Percentiles rank a stretch among this genome's conserved stretches.
These are phyloP conservation scores for Pseudonitzschia multistriata DNA, from an alignment of 108 stramenopile genomes.

Conservation along the genomic window DNA sequence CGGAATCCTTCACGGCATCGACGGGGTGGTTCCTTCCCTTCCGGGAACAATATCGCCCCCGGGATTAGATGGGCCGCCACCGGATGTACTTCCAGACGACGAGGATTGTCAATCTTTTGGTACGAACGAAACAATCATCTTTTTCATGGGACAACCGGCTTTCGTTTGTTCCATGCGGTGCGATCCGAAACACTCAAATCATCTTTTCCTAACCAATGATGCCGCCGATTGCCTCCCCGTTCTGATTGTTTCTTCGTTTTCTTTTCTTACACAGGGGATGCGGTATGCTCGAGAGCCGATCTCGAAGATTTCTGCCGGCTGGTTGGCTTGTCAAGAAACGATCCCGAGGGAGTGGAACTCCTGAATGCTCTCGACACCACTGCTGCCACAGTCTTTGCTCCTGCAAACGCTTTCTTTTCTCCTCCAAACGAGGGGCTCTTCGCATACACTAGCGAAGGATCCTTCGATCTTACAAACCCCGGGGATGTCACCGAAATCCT, in stretches of 20 bases:
- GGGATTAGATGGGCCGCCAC: too few species aligned
- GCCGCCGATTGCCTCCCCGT: too few species aligned
- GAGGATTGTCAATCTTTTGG: neutral
- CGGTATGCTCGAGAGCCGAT: neutral
- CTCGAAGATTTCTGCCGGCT: neutral
- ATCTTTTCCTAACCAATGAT: too few species aligned
- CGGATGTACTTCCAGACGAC: neutral
- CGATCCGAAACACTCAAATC: too few species aligned
- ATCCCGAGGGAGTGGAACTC: neutral
- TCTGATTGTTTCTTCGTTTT: too few species aligned
- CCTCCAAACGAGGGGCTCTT: neutral
- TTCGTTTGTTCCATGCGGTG: too few species aligned
- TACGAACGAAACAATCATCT: neutral
- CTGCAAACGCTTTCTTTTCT: neutral
- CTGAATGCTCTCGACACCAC: neutral
- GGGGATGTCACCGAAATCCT: neutral
- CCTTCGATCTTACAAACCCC: neutral
- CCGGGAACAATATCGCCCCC: too few species aligned
- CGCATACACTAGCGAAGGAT: too few species aligned
- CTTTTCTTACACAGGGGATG: too few species aligned
- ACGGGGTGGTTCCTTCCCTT: slow-evolving; percentile 18
- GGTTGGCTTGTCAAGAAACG: neutral
- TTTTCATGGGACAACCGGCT: too few species aligned
- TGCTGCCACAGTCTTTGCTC: slow-evolving; percentile 6
- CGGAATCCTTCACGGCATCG: slow-evolving; percentile 59